Evolutionary conservation across 2,329 filamentous ascomycete genomes (phyloP).

Genomic region (Thielaviopsis ethacetica): DNA sequence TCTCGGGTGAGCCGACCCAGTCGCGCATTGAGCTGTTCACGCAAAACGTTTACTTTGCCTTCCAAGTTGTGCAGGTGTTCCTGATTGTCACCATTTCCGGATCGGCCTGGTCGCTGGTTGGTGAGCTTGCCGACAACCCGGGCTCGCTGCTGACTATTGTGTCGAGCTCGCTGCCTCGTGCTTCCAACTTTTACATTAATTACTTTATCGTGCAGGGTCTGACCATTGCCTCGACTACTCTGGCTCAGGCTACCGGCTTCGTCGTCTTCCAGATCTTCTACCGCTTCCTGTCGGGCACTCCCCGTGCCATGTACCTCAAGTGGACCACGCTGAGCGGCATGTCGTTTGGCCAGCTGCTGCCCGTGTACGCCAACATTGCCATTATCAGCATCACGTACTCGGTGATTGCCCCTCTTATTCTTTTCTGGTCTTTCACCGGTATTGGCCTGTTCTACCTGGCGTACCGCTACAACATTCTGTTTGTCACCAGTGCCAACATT

Average conservation of each 20-base stretch:
- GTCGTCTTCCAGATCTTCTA: constrained; percentile 52
- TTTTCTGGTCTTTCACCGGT: constrained; percentile 64
- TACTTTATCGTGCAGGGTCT: constrained; percentile 81
- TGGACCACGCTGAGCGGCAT: constrained; percentile 54
- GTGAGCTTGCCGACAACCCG: constrained; percentile 48
- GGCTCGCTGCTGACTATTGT: constrained; percentile 45
- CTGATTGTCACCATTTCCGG: constrained; percentile 71
- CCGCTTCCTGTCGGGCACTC: constrained; percentile 57
- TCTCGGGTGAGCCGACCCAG: constrained; percentile 63
- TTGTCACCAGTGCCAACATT: constrained; percentile 59
- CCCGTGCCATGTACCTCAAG: constrained; percentile 59
- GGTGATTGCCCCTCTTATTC: constrained; percentile 66
- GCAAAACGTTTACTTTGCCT: constrained; percentile 81
- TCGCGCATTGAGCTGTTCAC: constrained; percentile 75
- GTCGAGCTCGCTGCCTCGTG: constrained; percentile 58
- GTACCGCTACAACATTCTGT: constrained; percentile 77
- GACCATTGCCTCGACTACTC: constrained; percentile 52
- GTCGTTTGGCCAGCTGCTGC: constrained; percentile 63
- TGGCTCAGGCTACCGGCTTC: constrained; percentile 52
- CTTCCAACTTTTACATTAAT: constrained; percentile 84
- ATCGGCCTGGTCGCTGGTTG: constrained; percentile 54
- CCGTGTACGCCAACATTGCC: constrained; percentile 56
- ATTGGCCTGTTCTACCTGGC: constrained; percentile 67
- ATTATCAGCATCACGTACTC: constrained; percentile 67
- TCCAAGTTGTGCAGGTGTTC: constrained; percentile 86